phyloP scores from a whole-genome alignment of 176 grass and related monocot genomes.

The Oryza glaberrima region DNA sequence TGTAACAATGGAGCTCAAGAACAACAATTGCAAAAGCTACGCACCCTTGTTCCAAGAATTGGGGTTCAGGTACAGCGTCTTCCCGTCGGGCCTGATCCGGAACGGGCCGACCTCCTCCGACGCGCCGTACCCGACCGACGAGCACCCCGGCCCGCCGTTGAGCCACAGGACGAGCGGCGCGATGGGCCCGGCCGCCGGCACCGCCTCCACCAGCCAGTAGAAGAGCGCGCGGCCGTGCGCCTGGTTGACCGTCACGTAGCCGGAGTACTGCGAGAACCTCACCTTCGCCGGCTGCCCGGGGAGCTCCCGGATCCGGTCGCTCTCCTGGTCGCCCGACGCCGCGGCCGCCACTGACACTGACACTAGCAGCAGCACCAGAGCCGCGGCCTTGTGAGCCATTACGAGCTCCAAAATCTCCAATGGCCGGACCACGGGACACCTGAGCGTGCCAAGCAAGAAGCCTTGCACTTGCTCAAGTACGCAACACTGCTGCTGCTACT shows the following conservation, averaged over 20 bases:
- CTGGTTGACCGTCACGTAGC: constrained; percentile 80
- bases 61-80: constrained; percentile 69
- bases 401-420: constrained; percentile 42
- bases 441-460: constrained; percentile 28
- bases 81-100: constrained; percentile 77
- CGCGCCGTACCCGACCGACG: constrained; percentile 84
- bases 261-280: constrained; percentile 82
- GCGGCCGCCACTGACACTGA: background rate
- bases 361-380: constrained; percentile 42
- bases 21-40: background rate
- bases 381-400: constrained; percentile 20
- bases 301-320: constrained; percentile 80
- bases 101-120: constrained; percentile 99
- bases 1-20: constrained; percentile 7
- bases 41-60: constrained; percentile 96
- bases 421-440: background rate
- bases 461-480: constrained; percentile 32
- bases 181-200: constrained; percentile 51
- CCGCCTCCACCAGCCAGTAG: constrained; percentile 98
- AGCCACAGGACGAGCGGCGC: constrained; percentile 93
- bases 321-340: constrained; percentile 51
- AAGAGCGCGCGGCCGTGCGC: constrained; percentile 82
- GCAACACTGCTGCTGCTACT: constrained; percentile 16
- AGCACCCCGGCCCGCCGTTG: constrained; percentile 93
- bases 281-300: constrained; percentile 69